Evolutionary conservation across 2,329 filamentous ascomycete genomes (phyloP).

Genomic region (Epichloe uncinata): DNA sequence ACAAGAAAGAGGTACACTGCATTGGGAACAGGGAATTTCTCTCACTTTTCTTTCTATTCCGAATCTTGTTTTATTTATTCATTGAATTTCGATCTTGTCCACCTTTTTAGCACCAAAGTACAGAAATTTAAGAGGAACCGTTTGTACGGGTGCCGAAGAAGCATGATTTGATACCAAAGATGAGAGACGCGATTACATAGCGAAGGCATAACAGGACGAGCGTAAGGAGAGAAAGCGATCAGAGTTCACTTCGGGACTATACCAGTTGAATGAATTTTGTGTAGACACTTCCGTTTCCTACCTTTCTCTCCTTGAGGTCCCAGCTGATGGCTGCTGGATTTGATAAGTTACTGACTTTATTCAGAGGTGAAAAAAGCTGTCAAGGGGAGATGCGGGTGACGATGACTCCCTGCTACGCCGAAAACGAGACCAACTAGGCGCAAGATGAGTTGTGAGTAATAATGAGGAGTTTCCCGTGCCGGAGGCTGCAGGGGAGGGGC

Average conservation of each 20-base stretch:
- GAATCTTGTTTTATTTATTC: background rate
- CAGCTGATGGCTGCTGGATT: too few species aligned
- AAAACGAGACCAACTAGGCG: background rate
- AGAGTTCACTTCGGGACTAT: background rate
- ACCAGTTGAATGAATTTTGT: background rate
- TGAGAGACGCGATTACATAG: background rate
- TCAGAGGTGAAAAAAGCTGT: too few species aligned
- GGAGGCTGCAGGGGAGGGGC: background rate
- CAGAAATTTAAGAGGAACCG: background rate
- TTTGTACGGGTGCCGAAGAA: background rate
- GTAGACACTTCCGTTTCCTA: background rate
- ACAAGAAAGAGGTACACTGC: background rate
- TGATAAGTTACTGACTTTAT: too few species aligned
- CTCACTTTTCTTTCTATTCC: background rate
- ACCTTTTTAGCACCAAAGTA: background rate
- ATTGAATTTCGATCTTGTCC: background rate
- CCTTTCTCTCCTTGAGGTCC: too few species aligned
- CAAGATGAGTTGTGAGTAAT: slow-evolving; percentile 1
- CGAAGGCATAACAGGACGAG: background rate
- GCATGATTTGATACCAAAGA: background rate
- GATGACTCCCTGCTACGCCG: too few species aligned
- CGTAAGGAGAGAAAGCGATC: background rate
- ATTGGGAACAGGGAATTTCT: background rate
- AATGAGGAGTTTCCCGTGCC: background rate
- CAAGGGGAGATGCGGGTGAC: too few species aligned